Evolutionary conservation across 495 filamentous ascomycete genomes (phyloP).

Genomic region (Lophium mytilinum): DNA sequence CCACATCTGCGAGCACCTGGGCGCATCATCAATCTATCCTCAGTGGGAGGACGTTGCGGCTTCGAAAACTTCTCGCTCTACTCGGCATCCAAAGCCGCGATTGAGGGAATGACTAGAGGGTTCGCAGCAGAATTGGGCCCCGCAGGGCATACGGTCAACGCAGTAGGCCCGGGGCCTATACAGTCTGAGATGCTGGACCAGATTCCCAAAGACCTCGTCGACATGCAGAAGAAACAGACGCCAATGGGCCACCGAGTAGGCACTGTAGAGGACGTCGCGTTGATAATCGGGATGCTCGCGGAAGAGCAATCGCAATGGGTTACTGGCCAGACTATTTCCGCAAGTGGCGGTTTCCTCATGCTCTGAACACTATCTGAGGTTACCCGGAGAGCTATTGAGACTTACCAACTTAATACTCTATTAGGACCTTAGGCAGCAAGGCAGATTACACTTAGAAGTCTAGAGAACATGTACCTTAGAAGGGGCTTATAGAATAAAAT

Average conservation of each 20-base stretch:
- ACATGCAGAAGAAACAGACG: constrained; percentile 35
- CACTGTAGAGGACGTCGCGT: constrained; percentile 30
- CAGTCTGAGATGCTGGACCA: constrained; percentile 36
- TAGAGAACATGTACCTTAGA: too few relatives aligned
- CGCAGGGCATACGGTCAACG: constrained; percentile 36
- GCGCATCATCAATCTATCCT: constrained; percentile 50
- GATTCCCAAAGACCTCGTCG: constrained; percentile 30
- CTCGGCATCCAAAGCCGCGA: constrained; percentile 40
- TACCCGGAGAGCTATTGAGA: neutral
- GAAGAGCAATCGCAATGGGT: constrained; percentile 29
- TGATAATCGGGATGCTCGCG: constrained; percentile 31
- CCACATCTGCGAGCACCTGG: constrained; percentile 40
- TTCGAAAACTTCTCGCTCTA: constrained; percentile 35
- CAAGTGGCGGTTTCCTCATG: constrained; percentile 30
- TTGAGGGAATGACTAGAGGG: constrained; percentile 40
- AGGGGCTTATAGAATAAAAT: too few relatives aligned
- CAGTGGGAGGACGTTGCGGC: constrained; percentile 39
- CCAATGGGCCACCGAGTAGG: constrained; percentile 32
- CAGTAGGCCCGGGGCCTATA: constrained; percentile 38
- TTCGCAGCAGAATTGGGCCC: constrained; percentile 40
- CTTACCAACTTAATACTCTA: too few relatives aligned
- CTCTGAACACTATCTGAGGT: constrained; percentile 1
- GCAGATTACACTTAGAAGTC: too few relatives aligned
- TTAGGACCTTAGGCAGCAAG: too few relatives aligned
- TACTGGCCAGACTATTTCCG: constrained; percentile 30